Evolutionary conservation across 768 basidiomycete species (phyloP), one percentile per base, ranked within the genome.

Genomic region (Exidia glandulosa): DNA sequence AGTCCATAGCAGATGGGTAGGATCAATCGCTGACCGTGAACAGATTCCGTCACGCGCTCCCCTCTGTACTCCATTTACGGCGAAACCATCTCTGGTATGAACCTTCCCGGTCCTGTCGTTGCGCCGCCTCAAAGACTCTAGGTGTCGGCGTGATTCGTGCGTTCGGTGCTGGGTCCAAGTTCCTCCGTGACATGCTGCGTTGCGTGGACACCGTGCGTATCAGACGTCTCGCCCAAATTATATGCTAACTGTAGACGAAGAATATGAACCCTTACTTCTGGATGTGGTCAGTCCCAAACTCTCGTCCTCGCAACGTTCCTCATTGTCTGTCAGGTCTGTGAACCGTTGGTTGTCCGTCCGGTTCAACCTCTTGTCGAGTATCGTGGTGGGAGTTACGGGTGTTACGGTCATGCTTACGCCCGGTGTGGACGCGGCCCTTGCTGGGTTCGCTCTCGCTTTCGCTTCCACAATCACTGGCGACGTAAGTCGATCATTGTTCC

Each of bases 261-360:
- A 83, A 82, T 59, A 65, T 82, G 16, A 89, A 83, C 67, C 89
- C 89, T 2, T 88, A 84, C 69, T 92, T 88, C 67, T 94, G 93
- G 93, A 87, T 88, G 81, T 93, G 88, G 90, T 60, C 68, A 58
- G 75, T 66, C 57, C 31, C 25, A 12, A 54, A 23, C 41, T 19
- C 41, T 1, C 25, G 25, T 14, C 29, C 41, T 63, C 37, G 57
- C 56, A 57, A 25, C 57, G 65, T 5, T 34, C 10, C 60, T 63
- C 45, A 3, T 45, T 30, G 32, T 62, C 62, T 30, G 57, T 3
- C 62, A 89, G 58, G 65, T 67, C 69, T 23, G 90, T 94, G 19
- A 94, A 93, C 69, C 85, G 92, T 48, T 97, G 94, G 94, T 76
- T 94, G 54, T 87, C 87, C 32, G 82, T 86, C 62, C 86, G 94